Conservation (phyloP, 371 early-diverging fungal genomes). For the Dinochytrium kinnereticum region DNA sequence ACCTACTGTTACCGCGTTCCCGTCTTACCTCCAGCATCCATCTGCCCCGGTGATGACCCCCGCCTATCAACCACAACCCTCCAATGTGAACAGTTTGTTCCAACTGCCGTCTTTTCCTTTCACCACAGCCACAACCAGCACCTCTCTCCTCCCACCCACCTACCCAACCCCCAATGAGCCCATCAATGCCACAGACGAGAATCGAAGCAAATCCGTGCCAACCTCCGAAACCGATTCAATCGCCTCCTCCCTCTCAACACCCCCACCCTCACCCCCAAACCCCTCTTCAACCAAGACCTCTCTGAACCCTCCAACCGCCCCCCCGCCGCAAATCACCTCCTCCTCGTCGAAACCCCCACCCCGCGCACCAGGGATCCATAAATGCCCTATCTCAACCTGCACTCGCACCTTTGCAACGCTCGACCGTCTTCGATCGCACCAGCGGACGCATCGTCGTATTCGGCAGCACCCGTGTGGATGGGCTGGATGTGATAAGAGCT, state of each 20-base stretch:
- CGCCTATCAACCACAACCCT: not conserved
- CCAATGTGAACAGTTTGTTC: no score
- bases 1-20: no score
- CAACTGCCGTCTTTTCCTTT: not conserved
- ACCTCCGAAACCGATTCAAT: no score
- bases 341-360: not conserved
- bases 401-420: not conserved
- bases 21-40: not conserved
- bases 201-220: no score
- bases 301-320: not conserved
- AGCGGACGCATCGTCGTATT: not conserved
- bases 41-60: not conserved
- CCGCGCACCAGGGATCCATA: not conserved
- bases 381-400: not conserved
- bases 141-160: not conserved
- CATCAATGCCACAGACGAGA: not conserved
- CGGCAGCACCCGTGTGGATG: conserved; percentile 10
- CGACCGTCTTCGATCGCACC: not conserved
- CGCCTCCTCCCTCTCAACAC: not conserved
- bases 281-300: conserved; percentile 1
- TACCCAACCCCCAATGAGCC: not conserved
- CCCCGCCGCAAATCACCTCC: not conserved
- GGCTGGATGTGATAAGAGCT: conserved; percentile 5
- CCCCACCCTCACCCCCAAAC: not conserved
- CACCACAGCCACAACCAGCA: not conserved